Conservation (phyloP, 345 rosid species). For the Reutealis trisperma region DNA sequence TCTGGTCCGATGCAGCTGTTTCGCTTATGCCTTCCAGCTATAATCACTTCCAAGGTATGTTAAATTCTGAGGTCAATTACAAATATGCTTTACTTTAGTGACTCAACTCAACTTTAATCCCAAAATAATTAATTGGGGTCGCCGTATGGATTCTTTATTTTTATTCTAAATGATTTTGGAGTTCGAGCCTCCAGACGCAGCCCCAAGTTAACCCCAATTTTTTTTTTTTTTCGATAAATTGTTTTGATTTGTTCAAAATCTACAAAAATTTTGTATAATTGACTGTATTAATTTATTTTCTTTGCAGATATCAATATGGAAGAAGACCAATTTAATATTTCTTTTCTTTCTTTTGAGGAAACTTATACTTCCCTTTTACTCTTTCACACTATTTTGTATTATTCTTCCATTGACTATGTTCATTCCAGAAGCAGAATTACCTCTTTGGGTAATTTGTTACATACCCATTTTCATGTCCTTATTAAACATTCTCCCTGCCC, state of each 20-base stretch:
- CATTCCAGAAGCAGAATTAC: constrained; percentile 83
- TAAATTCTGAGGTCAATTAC: not conserved
- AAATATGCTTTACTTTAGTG: too few relatives aligned
- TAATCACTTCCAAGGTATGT: constrained; percentile 68
- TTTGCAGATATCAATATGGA: constrained; percentile 67
- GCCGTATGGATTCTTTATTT: too few relatives aligned
- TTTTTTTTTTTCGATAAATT: too few relatives aligned
- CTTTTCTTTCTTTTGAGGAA: constrained; percentile 89
- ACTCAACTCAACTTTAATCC: too few relatives aligned
- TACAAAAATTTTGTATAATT: not conserved
- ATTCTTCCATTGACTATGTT: constrained; percentile 93
- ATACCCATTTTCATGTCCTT: constrained; percentile 79
- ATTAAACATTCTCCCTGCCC: constrained; percentile 75
- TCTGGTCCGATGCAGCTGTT: constrained; percentile 96
- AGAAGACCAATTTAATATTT: constrained; percentile 76
- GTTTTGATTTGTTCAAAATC: not conserved
- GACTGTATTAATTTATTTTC: not conserved
- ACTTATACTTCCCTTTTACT: constrained; percentile 86
- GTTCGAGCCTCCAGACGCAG: too few relatives aligned
- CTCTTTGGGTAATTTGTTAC: constrained; percentile 86
- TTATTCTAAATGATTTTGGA: too few relatives aligned
- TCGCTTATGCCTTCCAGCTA: constrained; percentile 75
- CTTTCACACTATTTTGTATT: constrained; percentile 88
- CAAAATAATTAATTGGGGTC: too few relatives aligned
- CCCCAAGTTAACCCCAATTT: too few relatives aligned